phyloP scores from a whole-genome alignment of 148 eudicot species.

The Vaccinium macrocarpon region DNA sequence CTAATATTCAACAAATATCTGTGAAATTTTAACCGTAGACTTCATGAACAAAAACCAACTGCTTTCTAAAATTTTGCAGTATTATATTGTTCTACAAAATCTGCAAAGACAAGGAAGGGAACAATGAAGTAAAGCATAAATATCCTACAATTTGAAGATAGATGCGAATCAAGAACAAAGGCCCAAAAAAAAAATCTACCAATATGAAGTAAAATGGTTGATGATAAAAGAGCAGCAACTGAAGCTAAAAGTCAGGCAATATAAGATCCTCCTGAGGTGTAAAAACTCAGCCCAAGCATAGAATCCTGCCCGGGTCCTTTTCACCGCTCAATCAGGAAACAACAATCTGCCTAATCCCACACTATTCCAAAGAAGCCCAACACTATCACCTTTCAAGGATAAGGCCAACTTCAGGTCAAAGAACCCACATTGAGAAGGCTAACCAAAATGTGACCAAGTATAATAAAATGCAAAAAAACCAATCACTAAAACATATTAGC shows the following conservation, averaged over 20 bases:
- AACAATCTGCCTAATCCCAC: background rate
- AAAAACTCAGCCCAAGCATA: background rate
- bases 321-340: background rate
- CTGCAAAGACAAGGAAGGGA: background rate
- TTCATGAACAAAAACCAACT: background rate
- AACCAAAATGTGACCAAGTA: background rate
- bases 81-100: background rate
- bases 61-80: background rate
- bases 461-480: slow-evolving; percentile 3
- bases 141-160: background rate
- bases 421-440: background rate
- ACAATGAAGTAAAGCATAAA: background rate
- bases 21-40: background rate
- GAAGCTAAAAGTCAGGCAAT: background rate
- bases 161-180: background rate
- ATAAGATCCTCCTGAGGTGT: background rate
- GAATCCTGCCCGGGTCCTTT: background rate
- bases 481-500: background rate
- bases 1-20: background rate
- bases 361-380: background rate
- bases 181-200: background rate
- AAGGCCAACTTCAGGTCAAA: background rate
- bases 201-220: background rate
- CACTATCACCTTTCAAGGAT: background rate
- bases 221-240: background rate